phyloP scores from a whole-genome alignment of 805 yeast species.

The Hanseniaspora thailandica region DNA sequence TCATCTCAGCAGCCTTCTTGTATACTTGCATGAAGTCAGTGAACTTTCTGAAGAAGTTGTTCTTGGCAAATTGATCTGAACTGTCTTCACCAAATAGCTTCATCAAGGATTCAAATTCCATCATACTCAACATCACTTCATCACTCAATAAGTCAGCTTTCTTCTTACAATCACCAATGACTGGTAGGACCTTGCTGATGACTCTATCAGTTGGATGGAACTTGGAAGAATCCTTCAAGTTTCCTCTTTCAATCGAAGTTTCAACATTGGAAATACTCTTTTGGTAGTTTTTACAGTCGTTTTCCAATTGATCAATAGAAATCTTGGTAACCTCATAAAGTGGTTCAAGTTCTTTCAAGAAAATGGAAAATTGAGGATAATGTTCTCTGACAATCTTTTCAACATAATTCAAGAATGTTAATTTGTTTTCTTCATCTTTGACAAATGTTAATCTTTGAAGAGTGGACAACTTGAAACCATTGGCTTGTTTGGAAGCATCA shows the following conservation, averaged over 20 bases:
- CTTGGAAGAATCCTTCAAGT: constrained; percentile 60
- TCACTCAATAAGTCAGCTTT: constrained; percentile 55
- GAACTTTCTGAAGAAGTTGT: constrained; percentile 66
- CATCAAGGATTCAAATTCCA: constrained; percentile 63
- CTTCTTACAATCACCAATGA: constrained; percentile 61
- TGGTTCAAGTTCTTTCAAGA: constrained; percentile 60
- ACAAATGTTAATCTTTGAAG: constrained; percentile 79
- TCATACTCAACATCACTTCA: constrained; percentile 49
- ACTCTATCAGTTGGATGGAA: constrained; percentile 81
- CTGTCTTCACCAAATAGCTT: constrained; percentile 83
- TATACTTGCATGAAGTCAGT: constrained; percentile 69
- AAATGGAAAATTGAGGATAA: constrained; percentile 65
- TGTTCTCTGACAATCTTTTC: constrained; percentile 76
- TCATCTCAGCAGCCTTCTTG: constrained; percentile 68
- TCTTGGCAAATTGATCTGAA: constrained; percentile 51
- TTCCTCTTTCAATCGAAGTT: constrained; percentile 67
- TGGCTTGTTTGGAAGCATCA: constrained; percentile 80
- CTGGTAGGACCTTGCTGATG: constrained; percentile 46
- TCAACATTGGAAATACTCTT: constrained; percentile 56
- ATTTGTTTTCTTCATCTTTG: constrained; percentile 76
- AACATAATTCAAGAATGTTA: constrained; percentile 84
- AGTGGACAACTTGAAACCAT: constrained; percentile 84
- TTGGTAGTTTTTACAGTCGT: constrained; percentile 57
- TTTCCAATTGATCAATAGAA: constrained; percentile 67
- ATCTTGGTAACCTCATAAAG: constrained; percentile 52